Conservation (phyloP, 2,329 filamentous ascomycete species). For the Ophiostoma triangulosporum region DNA sequence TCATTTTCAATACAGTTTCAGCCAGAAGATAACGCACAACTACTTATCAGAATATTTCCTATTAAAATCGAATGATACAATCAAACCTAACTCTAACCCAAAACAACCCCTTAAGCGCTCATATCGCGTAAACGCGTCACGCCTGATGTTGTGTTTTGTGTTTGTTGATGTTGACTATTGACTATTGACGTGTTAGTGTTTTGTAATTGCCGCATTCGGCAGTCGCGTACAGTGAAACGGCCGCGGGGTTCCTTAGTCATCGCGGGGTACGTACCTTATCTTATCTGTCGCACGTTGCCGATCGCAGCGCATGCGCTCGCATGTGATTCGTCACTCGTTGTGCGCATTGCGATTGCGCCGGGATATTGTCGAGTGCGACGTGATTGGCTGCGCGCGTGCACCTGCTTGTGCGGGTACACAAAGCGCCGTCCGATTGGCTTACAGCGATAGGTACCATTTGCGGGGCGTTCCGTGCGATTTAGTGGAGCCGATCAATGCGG, state of each 20-base stretch:
- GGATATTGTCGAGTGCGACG: background rate
- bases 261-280: slow-evolving; percentile 1
- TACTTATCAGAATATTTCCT: too few relatives aligned
- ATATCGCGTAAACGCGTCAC: background rate
- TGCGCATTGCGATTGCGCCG: background rate
- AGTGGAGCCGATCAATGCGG: background rate
- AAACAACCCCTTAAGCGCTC: background rate
- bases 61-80: too few relatives aligned
- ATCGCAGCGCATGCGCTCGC: background rate
- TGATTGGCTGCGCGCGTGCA: background rate
- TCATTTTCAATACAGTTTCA: too few relatives aligned
- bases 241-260: background rate
- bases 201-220: background rate
- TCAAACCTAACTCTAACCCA: too few relatives aligned
- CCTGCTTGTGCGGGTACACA: background rate
- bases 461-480: background rate
- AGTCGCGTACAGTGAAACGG: background rate
- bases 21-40: too few relatives aligned
- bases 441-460: background rate
- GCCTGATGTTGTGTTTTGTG: background rate
- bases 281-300: background rate
- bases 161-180: background rate
- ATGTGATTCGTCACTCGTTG: background rate
- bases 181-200: background rate
- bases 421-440: background rate